Percentiles rank a stretch among this genome's conserved stretches.
These are phyloP conservation scores for Boletus rufocinnamomeus DNA, from an alignment of 768 basidiomycete genomes.

Conservation along the genomic window DNA sequence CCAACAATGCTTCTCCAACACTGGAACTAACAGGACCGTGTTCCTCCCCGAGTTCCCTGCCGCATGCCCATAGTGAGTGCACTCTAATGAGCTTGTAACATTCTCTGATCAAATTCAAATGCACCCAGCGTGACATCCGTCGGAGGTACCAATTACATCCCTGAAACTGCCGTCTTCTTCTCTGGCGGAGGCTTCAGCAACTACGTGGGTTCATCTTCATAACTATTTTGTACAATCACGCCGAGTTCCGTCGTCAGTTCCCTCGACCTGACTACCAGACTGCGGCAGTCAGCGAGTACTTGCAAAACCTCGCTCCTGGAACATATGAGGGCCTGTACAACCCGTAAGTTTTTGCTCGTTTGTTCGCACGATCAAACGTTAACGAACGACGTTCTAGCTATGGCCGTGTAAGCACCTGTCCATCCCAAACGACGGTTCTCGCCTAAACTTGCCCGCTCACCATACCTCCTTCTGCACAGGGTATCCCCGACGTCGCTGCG, in stretches of 20 bases:
- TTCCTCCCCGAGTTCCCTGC: slow-evolving; percentile 68
- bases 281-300: slow-evolving; percentile 43
- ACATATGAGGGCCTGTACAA: slow-evolving; percentile 64
- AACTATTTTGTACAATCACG: neutral
- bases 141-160: slow-evolving; percentile 61
- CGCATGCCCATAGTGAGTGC: slow-evolving; percentile 53
- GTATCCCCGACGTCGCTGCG: slow-evolving; percentile 66
- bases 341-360: slow-evolving; percentile 37
- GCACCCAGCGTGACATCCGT: slow-evolving; percentile 64
- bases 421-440: too few species aligned
- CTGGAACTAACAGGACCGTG: slow-evolving; percentile 51
- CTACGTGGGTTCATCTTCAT: slow-evolving; percentile 42
- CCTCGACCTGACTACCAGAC: slow-evolving; percentile 56
- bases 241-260: slow-evolving; percentile 40
- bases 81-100: too few species aligned
- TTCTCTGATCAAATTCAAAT: neutral
- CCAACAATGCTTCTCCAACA: slow-evolving; percentile 58
- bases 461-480: slow-evolving; percentile 31
- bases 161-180: slow-evolving; percentile 60
- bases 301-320: slow-evolving; percentile 46
- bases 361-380: neutral
- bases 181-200: slow-evolving; percentile 78
- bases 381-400: slow-evolving; percentile 30
- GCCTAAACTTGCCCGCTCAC: neutral
- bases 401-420: slow-evolving; percentile 50